Conservation (phyloP, 2,329 filamentous ascomycete genomes). For the Emmonsiellopsis sp. region DNA sequence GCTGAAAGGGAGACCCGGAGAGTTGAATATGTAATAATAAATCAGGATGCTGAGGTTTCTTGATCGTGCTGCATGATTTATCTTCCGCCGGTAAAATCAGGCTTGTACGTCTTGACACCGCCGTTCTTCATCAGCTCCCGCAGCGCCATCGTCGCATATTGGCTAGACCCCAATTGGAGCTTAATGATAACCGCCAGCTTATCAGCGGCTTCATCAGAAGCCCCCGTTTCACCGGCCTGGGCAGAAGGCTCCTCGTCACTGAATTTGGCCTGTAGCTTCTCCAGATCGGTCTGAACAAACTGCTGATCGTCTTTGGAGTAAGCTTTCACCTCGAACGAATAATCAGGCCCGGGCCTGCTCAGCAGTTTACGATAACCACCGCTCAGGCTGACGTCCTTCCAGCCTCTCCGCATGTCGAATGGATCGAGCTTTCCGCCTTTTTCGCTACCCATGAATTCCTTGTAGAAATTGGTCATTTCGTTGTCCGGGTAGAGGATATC, state of each 20-base stretch:
- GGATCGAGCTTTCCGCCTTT: constrained; percentile 74
- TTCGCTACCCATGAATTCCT: constrained; percentile 71
- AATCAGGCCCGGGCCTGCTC: constrained; percentile 55
- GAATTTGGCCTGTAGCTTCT: constrained; percentile 47
- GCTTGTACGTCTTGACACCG: constrained; percentile 52
- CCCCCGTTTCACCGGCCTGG: constrained; percentile 8
- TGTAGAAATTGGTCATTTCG: constrained; percentile 73
- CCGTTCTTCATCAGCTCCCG: constrained; percentile 66
- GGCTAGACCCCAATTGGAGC: constrained; percentile 67
- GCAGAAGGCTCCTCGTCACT: constrained; percentile 15
- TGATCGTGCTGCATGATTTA: background rate
- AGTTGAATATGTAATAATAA: too few relatives aligned
- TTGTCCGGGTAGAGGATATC: constrained; percentile 83
- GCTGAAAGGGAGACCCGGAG: too few relatives aligned
- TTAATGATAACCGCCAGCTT: constrained; percentile 63
- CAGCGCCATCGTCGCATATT: constrained; percentile 78
- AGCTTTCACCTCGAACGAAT: constrained; percentile 58
- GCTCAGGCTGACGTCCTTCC: constrained; percentile 79
- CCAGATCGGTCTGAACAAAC: constrained; percentile 79
- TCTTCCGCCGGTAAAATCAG: constrained; percentile 46
- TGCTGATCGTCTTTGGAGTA: constrained; percentile 65
- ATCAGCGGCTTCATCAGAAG: constrained; percentile 16
- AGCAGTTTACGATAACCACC: constrained; percentile 84
- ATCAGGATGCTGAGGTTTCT: too few relatives aligned
- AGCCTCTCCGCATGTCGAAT: constrained; percentile 72